Evolutionary conservation across 2,329 filamentous ascomycete species (phyloP), one percentile per base, ranked within the genome.

Genomic region (Ophiocordyceps sinensis): DNA sequence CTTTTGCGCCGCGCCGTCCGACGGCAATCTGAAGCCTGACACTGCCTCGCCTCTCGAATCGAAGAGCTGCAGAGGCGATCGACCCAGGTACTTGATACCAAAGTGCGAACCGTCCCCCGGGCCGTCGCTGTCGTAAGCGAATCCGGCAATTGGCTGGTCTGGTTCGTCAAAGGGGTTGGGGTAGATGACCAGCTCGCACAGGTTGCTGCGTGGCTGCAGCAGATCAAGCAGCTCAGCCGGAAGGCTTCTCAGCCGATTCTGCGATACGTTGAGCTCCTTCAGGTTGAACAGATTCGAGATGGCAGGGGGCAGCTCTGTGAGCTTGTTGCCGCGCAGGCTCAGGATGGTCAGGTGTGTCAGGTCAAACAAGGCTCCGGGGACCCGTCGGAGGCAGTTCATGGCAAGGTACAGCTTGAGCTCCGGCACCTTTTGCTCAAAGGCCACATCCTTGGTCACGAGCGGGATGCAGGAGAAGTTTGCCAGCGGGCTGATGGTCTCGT

Each of bases 191-290:
- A 84, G 57, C 5, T 65, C 64, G 12, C 57, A 54, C n/a, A 82
- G 61, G 17, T 64, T 66, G 37, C 62, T 56, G 0, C 58, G 53
- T 10, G 57, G 52, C 28, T 61, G 57, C 17, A 82, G 56, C 2
- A 84, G 62, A 21, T 70, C 57, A 1, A 84, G 62, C 1, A 85
- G 60, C 51, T 83, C 79, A 41, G 65, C 71, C 0, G 82, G 82
- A 1, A 86, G 63, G 44, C 63, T 71, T 7, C 64, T 65, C 11
- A 86, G 61, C 5, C 61, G 58, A 45, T 85, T 85, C 41, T 79
- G 71, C 1, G 77, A 73, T 9, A 86, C 50, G 48, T 84, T 85
- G 32, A 86, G 68, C 39, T 75, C 68, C 39, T 64, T 61, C 4
- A 86, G 65, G 43, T 75, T 77, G 5, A 53, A 54, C 7, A 85